phyloP scores from a whole-genome alignment of 2,329 filamentous ascomycete genomes.

The Tolypocladium endophyticum region DNA sequence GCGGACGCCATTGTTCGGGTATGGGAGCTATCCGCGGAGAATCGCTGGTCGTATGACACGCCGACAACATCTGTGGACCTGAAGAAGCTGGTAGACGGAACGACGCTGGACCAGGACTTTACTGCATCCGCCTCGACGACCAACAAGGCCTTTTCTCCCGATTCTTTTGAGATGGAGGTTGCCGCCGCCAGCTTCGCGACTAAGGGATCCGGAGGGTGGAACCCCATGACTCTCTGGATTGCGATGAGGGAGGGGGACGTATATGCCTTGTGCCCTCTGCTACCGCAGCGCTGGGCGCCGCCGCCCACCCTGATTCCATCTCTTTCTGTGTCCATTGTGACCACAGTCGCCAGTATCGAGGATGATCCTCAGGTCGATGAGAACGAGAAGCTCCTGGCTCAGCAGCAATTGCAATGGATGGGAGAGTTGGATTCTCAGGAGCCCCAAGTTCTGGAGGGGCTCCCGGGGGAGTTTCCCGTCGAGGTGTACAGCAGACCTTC shows the following conservation, averaged over 20 bases:
- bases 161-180: constrained; percentile 88
- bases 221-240: constrained; percentile 91
- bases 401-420: constrained; percentile 60
- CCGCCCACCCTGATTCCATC: constrained; percentile 69
- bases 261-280: constrained; percentile 82
- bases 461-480: constrained; percentile 34
- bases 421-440: constrained; percentile 54
- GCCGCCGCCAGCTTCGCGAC: constrained; percentile 73
- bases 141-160: constrained; percentile 76
- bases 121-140: constrained; percentile 62
- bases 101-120: constrained; percentile 73
- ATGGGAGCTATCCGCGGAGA: constrained; percentile 79
- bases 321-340: constrained; percentile 71
- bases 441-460: constrained; percentile 40
- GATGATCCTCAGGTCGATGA: constrained; percentile 45
- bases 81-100: constrained; percentile 78
- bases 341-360: constrained; percentile 55
- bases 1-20: constrained; percentile 78
- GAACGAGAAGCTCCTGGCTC: constrained; percentile 44
- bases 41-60: constrained; percentile 78
- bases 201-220: constrained; percentile 69
- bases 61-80: constrained; percentile 79
- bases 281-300: constrained; percentile 79
- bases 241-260: constrained; percentile 92
- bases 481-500: constrained; percentile 48